These are phyloP conservation scores for Mentha longifolia DNA, from an alignment of 257 asterid genomes.

Conservation along the genomic window DNA sequence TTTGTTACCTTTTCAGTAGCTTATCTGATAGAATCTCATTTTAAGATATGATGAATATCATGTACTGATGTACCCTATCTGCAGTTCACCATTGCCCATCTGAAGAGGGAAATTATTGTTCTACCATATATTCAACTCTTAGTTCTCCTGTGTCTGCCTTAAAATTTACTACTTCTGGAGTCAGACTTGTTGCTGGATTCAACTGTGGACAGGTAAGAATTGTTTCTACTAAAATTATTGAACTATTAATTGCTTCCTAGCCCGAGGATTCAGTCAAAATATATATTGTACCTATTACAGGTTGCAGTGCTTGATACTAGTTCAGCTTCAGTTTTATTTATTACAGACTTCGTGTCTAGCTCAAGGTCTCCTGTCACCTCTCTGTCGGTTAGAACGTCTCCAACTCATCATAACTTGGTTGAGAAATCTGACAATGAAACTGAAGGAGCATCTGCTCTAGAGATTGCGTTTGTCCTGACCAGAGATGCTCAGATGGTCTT, in stretches of 20 bases:
- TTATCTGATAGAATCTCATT: slow-evolving; percentile 26
- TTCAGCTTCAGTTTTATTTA: slow-evolving; percentile 68
- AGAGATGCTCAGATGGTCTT: slow-evolving; percentile 64
- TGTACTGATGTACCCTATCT: slow-evolving; percentile 40
- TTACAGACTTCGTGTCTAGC: slow-evolving; percentile 62
- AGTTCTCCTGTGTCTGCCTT: slow-evolving; percentile 76
- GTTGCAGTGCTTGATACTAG: slow-evolving; percentile 77
- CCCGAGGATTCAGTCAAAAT: slow-evolving; percentile 26
- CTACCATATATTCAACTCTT: slow-evolving; percentile 57
- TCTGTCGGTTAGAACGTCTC: slow-evolving; percentile 51
- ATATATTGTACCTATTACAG: slow-evolving; percentile 52
- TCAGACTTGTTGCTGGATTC: slow-evolving; percentile 75
- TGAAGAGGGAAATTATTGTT: slow-evolving; percentile 52
- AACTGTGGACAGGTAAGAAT: slow-evolving; percentile 75
- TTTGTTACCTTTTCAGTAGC: slow-evolving; percentile 22
- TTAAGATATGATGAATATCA: slow-evolving; percentile 35
- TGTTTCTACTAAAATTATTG: slow-evolving; percentile 16
- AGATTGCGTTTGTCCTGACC: slow-evolving; percentile 62
- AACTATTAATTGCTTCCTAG: slow-evolving; percentile 10
- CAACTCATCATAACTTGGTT: slow-evolving; percentile 35
- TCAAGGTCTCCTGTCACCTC: slow-evolving; percentile 64
- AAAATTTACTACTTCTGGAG: slow-evolving; percentile 61
- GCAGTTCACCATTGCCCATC: slow-evolving; percentile 60
- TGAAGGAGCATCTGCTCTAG: slow-evolving; percentile 47
- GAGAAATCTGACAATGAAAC: slow-evolving; percentile 50